These are phyloP conservation scores for Pyracantha coccinea DNA, from an alignment of 331 rosid genomes.

Conservation along the genomic window DNA sequence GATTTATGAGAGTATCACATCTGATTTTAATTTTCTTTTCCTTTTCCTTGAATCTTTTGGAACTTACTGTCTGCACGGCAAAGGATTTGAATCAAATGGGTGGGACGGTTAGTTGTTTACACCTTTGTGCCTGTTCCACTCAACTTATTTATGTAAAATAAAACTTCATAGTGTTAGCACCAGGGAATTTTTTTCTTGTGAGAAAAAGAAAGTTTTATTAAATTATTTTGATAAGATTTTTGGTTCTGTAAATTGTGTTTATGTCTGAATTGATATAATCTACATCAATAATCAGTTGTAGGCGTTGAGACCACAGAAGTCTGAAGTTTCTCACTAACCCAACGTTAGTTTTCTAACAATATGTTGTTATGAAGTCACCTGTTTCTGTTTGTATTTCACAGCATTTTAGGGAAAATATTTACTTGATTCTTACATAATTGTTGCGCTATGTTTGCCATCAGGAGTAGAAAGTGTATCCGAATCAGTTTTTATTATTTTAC, in stretches of 20 bases:
- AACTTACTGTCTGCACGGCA: slow-evolving; percentile 2
- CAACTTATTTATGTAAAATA: background rate
- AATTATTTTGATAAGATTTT: background rate
- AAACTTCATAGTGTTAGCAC: slow-evolving; percentile 1
- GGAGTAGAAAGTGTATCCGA: background rate
- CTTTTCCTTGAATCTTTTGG: background rate
- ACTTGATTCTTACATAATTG: background rate
- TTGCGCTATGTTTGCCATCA: background rate
- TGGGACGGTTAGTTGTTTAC: slow-evolving; percentile 1
- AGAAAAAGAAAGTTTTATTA: background rate
- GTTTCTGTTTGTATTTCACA: background rate
- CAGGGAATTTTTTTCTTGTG: background rate
- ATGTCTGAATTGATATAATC: too few relatives aligned
- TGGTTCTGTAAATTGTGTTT: too few relatives aligned
- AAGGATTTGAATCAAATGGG: slow-evolving; percentile 9
- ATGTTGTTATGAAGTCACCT: background rate
- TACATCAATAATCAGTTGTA: too few relatives aligned
- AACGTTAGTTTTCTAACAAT: background rate
- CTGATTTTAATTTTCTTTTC: background rate
- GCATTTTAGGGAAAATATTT: background rate
- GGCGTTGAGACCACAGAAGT: slow-evolving; percentile 6
- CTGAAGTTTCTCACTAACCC: slow-evolving; percentile 20
- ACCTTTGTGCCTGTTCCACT: slow-evolving; percentile 15
- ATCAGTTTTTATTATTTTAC: background rate
- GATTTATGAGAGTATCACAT: background rate